A percentile compares a stretch with the other conserved stretches of the same genome.
These are phyloP conservation scores for Sphaerobolus stellatus DNA, from an alignment of 1,284 basidiomycete genomes.

Conservation along the genomic window DNA sequence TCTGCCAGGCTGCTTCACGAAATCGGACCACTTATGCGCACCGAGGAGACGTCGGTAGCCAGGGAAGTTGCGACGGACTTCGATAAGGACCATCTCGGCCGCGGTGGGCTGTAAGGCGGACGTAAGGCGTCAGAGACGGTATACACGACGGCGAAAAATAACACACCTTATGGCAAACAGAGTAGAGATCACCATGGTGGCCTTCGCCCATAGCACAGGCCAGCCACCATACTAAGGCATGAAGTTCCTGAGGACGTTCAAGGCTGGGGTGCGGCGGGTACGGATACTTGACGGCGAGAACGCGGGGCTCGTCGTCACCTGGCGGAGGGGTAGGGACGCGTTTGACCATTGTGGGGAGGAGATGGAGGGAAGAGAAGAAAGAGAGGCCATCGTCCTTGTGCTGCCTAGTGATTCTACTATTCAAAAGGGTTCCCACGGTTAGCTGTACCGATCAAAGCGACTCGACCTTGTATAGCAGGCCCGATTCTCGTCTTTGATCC, in stretches of 20 bases:
- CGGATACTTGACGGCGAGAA: conserved; percentile 3
- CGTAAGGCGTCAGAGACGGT: too few species aligned
- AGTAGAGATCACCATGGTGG: conserved; percentile 40
- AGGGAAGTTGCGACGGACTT: conserved; percentile 44
- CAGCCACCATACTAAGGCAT: conserved; percentile 60
- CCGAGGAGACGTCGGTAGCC: conserved; percentile 50
- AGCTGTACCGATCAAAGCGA: too few species aligned
- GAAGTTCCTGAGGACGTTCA: conserved; percentile 48
- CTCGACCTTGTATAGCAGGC: too few species aligned
- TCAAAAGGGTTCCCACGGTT: too few species aligned
- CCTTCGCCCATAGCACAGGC: conserved; percentile 50
- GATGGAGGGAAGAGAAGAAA: neutral
- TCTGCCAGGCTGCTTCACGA: conserved; percentile 43
- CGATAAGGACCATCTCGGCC: conserved; percentile 64
- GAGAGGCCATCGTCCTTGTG: too few species aligned
- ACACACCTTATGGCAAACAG: conserved; percentile 52
- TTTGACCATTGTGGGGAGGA: conserved; percentile 50
- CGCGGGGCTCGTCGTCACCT: conserved; percentile 47
- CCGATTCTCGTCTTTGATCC: too few species aligned
- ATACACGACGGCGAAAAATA: neutral
- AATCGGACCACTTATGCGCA: conserved; percentile 60
- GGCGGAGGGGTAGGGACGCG: conserved; percentile 56
- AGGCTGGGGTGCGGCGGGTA: conserved; percentile 49
- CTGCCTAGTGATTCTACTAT: too few species aligned
- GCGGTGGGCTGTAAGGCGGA: conserved; percentile 27